Evolutionary conservation across 2,329 filamentous ascomycete genomes (phyloP), one percentile per base, ranked within the genome.

Genomic region (Rosellinia necatrix): DNA sequence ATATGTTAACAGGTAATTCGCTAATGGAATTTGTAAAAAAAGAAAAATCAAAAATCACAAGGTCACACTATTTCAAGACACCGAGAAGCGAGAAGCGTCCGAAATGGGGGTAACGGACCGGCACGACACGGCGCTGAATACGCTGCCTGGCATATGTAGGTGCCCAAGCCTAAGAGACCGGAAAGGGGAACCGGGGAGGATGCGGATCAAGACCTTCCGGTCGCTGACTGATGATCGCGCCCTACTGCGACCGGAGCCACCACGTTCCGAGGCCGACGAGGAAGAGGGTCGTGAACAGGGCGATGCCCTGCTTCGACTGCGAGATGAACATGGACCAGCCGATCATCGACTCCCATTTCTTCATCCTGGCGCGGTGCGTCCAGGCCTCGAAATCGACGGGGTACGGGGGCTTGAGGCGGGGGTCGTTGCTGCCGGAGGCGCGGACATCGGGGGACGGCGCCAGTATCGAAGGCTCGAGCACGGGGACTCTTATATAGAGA

Each of bases 401-500:
- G 10, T 81, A 74, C 1, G 81, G 82, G 27, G 83, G 70, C 40
- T 64, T 68, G 34, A 68, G 62, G 25, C 69, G 64, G 6, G 66
- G 67, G 40, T 69, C 64, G 3, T 41, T 41, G 47, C 40, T 49
- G 10, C 48, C 19, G n/a, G 43, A 24, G 4, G 32, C 2, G 8
- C n/a, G 19, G 3, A 40, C 50, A 35, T 54, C 46, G 4, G 56
- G 29, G 6, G 73, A 67, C 3, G 76, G 74, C 3, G 65, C 59
- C 32, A 83, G 70, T 38, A 74, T 72, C 8, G 70, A 67, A 2
- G 72, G 71, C 9, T 71, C 65, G 43, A 84, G 63, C 5, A 91
- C 74, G 1, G 90, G 88, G 13, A 97, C 80, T 0, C 78, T 76
- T 6, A 87, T 78, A 3, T 88, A 83, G 21, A 96, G 77, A 43